A percentile compares a stretch with the other conserved stretches of the same genome.
These are phyloP conservation scores for Fusarium cicatricum DNA, from an alignment of 2,329 filamentous ascomycete species.

Conservation along the genomic window DNA sequence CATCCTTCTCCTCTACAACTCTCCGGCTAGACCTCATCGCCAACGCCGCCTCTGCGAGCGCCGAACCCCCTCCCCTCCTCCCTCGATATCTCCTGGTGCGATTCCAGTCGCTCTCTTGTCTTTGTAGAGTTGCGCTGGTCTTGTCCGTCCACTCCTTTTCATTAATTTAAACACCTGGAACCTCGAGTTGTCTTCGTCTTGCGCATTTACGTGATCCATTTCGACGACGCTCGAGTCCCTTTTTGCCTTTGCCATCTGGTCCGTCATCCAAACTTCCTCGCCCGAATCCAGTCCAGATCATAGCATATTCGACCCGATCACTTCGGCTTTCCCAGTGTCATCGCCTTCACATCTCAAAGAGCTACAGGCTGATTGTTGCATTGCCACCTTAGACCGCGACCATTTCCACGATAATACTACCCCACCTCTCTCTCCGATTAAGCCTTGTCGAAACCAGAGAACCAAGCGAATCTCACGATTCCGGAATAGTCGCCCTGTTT, in stretches of 20 bases:
- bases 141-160: conserved; percentile 67
- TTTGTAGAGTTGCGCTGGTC: conserved; percentile 61
- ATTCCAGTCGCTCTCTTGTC: conserved; percentile 62
- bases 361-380: conserved; percentile 31
- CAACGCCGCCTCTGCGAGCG: conserved; percentile 41
- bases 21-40: conserved; percentile 33
- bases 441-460: conserved; percentile 7
- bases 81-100: conserved; percentile 55
- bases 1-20: conserved; percentile 35
- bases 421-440: conserved; percentile 3
- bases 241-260: conserved; percentile 33
- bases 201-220: conserved; percentile 36
- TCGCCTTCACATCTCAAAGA: conserved; percentile 21
- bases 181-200: conserved; percentile 39
- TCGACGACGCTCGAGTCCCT: conserved; percentile 27
- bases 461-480: conserved; percentile 18
- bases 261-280: conserved; percentile 27
- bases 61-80: conserved; percentile 39
- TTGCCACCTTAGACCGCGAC: conserved; percentile 27
- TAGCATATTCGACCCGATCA: conserved; percentile 15
- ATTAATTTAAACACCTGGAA: conserved; percentile 40
- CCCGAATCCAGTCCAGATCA: conserved; percentile 6
- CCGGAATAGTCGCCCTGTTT: conserved; percentile 11
- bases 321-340: conserved; percentile 9
- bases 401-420: conserved; percentile 2